Evolutionary conservation across 2,329 filamentous ascomycete genomes (phyloP), one percentile per base, ranked within the genome.

Genomic region (Talaromyces sp.): DNA sequence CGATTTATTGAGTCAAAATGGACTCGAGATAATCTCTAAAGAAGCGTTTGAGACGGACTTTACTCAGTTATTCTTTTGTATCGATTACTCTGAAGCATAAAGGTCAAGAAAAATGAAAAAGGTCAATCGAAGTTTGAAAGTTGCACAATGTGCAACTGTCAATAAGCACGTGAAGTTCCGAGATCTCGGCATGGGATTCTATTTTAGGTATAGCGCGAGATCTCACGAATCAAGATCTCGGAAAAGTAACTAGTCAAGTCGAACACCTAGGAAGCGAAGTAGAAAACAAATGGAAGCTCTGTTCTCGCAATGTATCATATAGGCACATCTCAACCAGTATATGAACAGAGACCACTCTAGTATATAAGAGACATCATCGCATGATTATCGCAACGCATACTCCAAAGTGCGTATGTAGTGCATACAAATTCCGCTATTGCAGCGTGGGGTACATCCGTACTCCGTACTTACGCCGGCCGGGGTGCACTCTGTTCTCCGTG

Each of bases 361-460:
- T 9, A 3, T 31, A 21, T 35, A 15, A n/a, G n/a, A n/a, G 17
- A 21, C 33, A 35, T 2, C 45, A 21, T 46, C 10, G 45, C 45
- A 17, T 35, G 11, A 35, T 6, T 46, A 19, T 35, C 45, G 45
- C 28, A 45, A 45, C 28, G 28, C 45, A 33, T 21, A 48, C 33
- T 9, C 11, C 8, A 10, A 13, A 9, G 11, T 35, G 8, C 33
- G n/a, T n/a, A n/a, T n/a, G n/a, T n/a, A n/a, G n/a, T n/a, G n/a
- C n/a, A n/a, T n/a, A n/a, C n/a, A n/a, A n/a, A 35, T 33, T 48
- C 45, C 45, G 45, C 43, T 48, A 46, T 46, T n/a, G 43, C 28
- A 46, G 50, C 50, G 50, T 53, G 50, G 50, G 50, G 50, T 40
- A 31, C 50, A 53, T 40, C 50, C 35, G 50, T 53, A 22, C 48